These are phyloP conservation scores for Gymnopilus junonius DNA, from an alignment of 768 basidiomycete species.

Conservation along the genomic window DNA sequence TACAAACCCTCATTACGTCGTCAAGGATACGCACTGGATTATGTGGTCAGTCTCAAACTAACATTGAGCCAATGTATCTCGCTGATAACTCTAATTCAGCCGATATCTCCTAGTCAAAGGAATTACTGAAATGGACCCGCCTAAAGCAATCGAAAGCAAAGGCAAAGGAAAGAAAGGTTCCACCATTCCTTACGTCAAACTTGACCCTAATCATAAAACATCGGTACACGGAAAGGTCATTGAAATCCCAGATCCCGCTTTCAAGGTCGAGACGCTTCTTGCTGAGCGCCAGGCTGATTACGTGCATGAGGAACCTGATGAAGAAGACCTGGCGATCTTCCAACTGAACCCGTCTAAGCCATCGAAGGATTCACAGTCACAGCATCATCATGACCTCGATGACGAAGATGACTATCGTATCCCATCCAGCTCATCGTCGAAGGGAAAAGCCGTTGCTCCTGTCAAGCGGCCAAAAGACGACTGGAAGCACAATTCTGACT, in stretches of 20 bases:
- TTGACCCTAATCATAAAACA: conserved; percentile 53
- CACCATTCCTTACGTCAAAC: conserved; percentile 43
- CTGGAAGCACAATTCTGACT: conserved; percentile 58
- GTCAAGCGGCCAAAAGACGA: conserved; percentile 40
- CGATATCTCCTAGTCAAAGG: conserved; percentile 67
- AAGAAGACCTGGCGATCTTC: conserved; percentile 53
- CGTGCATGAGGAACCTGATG: conserved; percentile 50
- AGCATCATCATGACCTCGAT: conserved; percentile 30
- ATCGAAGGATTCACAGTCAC: conserved; percentile 12
- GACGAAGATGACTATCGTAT: conserved; percentile 36
- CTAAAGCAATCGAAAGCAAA: conserved; percentile 15
- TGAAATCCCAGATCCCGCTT: conserved; percentile 60
- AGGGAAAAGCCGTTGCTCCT: conserved; percentile 18
- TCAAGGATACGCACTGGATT: conserved; percentile 71
- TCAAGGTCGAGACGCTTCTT: conserved; percentile 56
- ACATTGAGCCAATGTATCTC: neutral
- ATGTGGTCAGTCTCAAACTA: conserved; percentile 51
- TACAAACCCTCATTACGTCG: conserved; percentile 56
- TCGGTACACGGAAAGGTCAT: conserved; percentile 42
- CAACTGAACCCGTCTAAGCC: conserved; percentile 27
- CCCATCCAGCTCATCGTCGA: conserved; percentile 19
- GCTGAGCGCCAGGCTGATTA: conserved; percentile 41
- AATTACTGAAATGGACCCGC: conserved; percentile 6
- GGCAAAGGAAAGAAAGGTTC: conserved; percentile 20
- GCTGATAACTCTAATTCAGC: conserved; percentile 29